These are phyloP conservation scores for Pinus albicaulis DNA, from an alignment of 75 land plant species.

Conservation along the genomic window DNA sequence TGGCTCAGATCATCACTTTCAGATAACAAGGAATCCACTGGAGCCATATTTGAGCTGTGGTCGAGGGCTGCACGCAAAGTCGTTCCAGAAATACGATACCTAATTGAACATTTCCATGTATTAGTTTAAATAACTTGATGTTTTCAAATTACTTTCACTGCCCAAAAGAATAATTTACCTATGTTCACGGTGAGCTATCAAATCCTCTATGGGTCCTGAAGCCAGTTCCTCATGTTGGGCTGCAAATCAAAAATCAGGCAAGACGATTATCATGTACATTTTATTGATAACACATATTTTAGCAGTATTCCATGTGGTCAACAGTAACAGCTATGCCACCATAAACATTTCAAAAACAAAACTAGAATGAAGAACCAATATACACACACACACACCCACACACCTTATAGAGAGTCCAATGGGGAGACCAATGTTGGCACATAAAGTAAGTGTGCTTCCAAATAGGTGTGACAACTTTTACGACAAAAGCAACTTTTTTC, in stretches of 20 bases:
- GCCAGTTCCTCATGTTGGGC: slow-evolving; percentile 80
- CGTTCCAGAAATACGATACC: slow-evolving; percentile 98
- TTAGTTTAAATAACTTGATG: background rate
- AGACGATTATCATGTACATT: background rate
- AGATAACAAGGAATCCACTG: slow-evolving; percentile 35
- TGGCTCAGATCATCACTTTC: slow-evolving; percentile 13
- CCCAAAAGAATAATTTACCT: slow-evolving; percentile 42
- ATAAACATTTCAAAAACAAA: background rate
- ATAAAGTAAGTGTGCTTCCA: too few relatives aligned
- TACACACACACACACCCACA: too few relatives aligned
- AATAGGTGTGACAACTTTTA: too few relatives aligned
- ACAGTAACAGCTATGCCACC: background rate
- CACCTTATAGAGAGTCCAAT: too few relatives aligned
- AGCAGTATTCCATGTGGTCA: too few relatives aligned
- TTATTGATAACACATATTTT: background rate
- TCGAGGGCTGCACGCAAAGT: slow-evolving; percentile 94
- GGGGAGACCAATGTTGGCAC: too few relatives aligned
- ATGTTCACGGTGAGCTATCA: slow-evolving; percentile 98
- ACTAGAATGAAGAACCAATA: too few relatives aligned
- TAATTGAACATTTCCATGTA: slow-evolving; percentile 20
- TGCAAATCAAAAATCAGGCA: background rate
- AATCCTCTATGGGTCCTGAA: slow-evolving; percentile 97
- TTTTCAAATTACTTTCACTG: background rate
- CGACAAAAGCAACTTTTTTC: too few relatives aligned
- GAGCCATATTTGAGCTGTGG: slow-evolving; percentile 50